Evolutionary conservation across 805 yeast species (phyloP), one percentile per base, ranked within the genome.

Genomic region (Candida easanensis): DNA sequence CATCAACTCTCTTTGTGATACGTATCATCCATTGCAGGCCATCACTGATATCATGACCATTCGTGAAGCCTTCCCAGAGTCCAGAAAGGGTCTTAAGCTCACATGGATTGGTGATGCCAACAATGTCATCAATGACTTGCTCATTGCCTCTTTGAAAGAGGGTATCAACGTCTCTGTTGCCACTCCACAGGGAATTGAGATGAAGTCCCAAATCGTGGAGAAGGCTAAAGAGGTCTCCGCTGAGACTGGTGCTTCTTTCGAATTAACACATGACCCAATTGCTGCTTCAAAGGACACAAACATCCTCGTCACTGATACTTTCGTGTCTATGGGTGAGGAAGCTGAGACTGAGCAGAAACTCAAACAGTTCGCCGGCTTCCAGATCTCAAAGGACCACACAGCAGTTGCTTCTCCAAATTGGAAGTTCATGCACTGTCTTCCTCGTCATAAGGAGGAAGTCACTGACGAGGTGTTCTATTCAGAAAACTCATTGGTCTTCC

Each of bases 291-390:
- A 73, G 41, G 72, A 74, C 52, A 88, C 98, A 4, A 79, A 91
- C 58, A 73, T 93, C 32, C 64, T 93, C 27, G 98, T 91, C 35
- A 93, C 99, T 14, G 99, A 93, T 58, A 93, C 99, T 3, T 93
- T 96, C 81, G 80, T 93, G 19, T 91, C 98, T 1, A 93, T 93
- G 99, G 99, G 99, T 44, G 90, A 93, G 70, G 99, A 93, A 64
- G 69, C 76, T 4, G 90, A 90, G 62, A 86, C 80, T 50, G 71
- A 63, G 38, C 70, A 73, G 44, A 86, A 90, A 50, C 70, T 93
- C 54, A 71, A 80, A 57, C 90, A 88, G 66, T 93, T 93, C 62
- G 74, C 70, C 14, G 96, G 95, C 1, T 93, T 82, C 74, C 97
- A 88, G 69, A 83, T 93, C 46, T 81, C 88, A 30, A 63, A 70